These are phyloP conservation scores for Helicocarpus griseus DNA, from an alignment of 2,329 filamentous ascomycete species.

Conservation along the genomic window DNA sequence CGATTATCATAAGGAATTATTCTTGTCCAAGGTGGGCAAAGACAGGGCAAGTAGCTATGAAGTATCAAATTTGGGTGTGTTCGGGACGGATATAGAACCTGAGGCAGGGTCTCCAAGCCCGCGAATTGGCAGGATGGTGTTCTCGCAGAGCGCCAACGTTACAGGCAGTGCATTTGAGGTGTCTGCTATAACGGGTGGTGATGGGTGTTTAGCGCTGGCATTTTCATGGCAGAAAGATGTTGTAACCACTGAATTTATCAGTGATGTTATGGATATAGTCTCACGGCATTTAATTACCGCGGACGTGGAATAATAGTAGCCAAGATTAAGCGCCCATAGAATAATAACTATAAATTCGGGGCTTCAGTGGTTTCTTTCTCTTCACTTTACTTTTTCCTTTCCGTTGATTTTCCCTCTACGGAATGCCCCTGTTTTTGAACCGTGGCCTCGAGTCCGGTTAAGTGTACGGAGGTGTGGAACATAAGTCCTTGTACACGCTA, in stretches of 20 bases:
- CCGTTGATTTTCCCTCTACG: no score
- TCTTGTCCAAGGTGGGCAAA: constrained; percentile 30
- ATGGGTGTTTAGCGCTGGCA: constrained; percentile 33
- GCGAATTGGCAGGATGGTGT: constrained; percentile 32
- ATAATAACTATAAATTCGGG: no score
- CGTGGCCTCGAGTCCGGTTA: no score
- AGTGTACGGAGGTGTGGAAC: no score
- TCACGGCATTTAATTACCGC: neutral
- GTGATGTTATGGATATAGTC: constrained; percentile 13
- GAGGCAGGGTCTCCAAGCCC: constrained; percentile 4
- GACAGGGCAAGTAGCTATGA: constrained; percentile 32
- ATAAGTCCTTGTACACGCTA: no score
- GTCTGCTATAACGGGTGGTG: constrained; percentile 34
- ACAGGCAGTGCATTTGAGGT: constrained; percentile 29
- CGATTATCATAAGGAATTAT: constrained; percentile 28
- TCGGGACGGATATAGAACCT: neutral
- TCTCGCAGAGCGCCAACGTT: constrained; percentile 36
- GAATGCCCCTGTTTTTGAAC: no score
- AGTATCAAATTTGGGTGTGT: constrained; percentile 38
- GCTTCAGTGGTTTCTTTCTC: no score
- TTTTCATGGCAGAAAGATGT: constrained; percentile 34
- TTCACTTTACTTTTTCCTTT: no score
- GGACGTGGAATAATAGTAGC: no score
- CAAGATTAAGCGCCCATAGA: no score
- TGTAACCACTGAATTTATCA: constrained; percentile 21